Percentiles rank a stretch among this genome's conserved stretches.
Conservation (phyloP, 2,329 filamentous ascomycete genomes). For the Fusarium zealandicum region DNA sequence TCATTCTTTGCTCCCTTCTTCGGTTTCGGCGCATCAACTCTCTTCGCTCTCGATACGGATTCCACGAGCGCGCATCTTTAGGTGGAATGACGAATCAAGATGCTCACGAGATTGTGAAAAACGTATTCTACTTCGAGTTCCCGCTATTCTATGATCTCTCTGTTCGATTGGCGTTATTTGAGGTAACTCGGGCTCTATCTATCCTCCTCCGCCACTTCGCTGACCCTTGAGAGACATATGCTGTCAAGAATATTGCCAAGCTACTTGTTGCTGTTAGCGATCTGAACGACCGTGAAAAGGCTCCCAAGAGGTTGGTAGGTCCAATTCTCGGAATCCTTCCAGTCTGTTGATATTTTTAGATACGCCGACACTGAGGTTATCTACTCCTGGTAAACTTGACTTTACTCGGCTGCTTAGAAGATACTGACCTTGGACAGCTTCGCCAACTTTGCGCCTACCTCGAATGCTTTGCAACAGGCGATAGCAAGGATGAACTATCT, state of each 20-base stretch:
- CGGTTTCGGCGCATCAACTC: constrained; percentile 47
- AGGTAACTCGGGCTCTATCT: constrained; percentile 36
- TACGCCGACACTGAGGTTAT: constrained; percentile 52
- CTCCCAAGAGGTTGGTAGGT: constrained; percentile 47
- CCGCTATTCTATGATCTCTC: constrained; percentile 48
- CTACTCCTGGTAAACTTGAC: constrained; percentile 44
- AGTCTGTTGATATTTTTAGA: constrained; percentile 33
- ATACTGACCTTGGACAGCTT: constrained; percentile 39
- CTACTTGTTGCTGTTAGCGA: constrained; percentile 48
- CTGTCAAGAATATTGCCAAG: constrained; percentile 48
- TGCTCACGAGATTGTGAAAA: constrained; percentile 53
- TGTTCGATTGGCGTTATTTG: constrained; percentile 52
- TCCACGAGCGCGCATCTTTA: constrained; percentile 47
- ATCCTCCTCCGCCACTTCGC: no score
- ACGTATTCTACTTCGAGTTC: constrained; percentile 47
- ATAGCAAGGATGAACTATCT: constrained; percentile 52
- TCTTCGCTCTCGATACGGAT: constrained; percentile 43
- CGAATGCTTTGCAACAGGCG: constrained; percentile 44
- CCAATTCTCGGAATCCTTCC: no score
- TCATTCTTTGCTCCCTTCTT: constrained; percentile 45
- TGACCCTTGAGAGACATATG: constrained; percentile 48
- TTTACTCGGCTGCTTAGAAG: no score
- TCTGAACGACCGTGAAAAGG: constrained; percentile 42
- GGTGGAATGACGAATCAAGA: constrained; percentile 53
- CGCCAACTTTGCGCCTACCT: constrained; percentile 40